Base-by-base conservation (phyloP, 2,329 filamentous ascomycete species). In the Metarhizium humberi region DNA sequence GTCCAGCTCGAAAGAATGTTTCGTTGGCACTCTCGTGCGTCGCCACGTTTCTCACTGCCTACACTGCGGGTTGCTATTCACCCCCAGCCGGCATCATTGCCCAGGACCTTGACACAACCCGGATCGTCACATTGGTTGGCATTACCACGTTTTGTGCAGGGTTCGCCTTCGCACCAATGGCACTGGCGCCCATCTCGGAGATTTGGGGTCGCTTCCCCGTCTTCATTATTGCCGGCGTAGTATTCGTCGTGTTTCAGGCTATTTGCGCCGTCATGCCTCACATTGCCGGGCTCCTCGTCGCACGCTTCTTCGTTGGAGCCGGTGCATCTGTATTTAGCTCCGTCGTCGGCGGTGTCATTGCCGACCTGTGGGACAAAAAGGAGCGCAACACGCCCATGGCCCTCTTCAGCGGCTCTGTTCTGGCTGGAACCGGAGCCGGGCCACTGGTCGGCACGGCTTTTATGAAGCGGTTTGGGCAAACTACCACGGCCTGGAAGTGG, bases 331-430 rank as follows among this genome's bases (percentile, higher is more conserved):
- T 78, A 0, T 95, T 95, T 66, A 90, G 87, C 48, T 94, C 90
- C 25, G 92, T 96, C 79, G 87, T 95, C 0, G 92, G 92, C n/a
- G 92, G 92, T 3, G 88, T 96, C 4, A 86, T 96, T 45, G 87
- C 87, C 52, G 92, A 96, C 65, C 81, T 96, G 56, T 96, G 91
- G 73, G 81, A 86, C 50, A 83, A 88, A 10, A 74, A 88, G 57
- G 85, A 88, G 48, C 78, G 92, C 38, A 96, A 96, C 63, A 90
- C 87, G 0, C 88, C 92, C 0, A 96, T 96, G 92, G 86, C 90
- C 0, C 67, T 95, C 0, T 96, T 95, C 68, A 87, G 87, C n/a
- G 89, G 87, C 0, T 76, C 78, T 3, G 91, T 90, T 0, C 73
- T 96, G 0, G 78, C 87, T 10, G 92, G 90, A 0, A 95, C 90